phyloP scores from a whole-genome alignment of 2,329 filamentous ascomycete species.

The Phyllosticta ampelicida region DNA sequence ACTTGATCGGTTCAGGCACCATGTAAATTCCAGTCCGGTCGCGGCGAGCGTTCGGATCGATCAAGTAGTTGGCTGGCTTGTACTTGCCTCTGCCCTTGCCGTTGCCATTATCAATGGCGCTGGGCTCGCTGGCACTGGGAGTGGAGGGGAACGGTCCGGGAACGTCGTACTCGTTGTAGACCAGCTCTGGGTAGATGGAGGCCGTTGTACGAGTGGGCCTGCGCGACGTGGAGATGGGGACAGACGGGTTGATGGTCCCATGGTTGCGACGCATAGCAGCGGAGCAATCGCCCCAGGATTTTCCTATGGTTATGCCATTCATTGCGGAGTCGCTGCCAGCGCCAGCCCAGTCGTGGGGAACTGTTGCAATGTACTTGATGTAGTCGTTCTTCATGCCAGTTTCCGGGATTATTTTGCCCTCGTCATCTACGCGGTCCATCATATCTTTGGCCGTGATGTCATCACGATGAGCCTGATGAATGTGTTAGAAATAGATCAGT shows the following conservation, averaged over 20 bases:
- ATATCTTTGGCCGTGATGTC: conserved; percentile 13
- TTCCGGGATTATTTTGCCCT: not conserved
- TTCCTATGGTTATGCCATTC: conserved; percentile 86
- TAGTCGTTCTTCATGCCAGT: not conserved
- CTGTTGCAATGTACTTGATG: conserved; percentile 5
- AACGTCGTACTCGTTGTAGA: not conserved
- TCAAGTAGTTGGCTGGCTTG: not conserved
- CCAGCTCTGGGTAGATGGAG: conserved; percentile 6
- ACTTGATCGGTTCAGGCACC: not conserved
- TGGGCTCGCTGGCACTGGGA: too few species aligned
- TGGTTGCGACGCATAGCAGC: not conserved
- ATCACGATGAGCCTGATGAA: conserved; percentile 16
- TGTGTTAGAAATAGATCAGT: not conserved
- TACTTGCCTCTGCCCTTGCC: not conserved
- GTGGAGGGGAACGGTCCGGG: not conserved
- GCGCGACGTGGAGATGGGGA: not conserved
- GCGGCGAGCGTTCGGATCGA: not conserved
- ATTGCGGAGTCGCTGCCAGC: conserved; percentile 56
- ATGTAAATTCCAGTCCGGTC: not conserved
- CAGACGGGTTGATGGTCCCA: not conserved
- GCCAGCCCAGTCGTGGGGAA: conserved; percentile 1
- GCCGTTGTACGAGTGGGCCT: not conserved
- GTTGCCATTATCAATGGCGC: too few species aligned
- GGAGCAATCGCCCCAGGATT: conserved; percentile 75
- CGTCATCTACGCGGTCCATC: not conserved